phyloP scores from a whole-genome alignment of 2,329 filamentous ascomycete species.

The Pseudogymnoascus sp. region DNA sequence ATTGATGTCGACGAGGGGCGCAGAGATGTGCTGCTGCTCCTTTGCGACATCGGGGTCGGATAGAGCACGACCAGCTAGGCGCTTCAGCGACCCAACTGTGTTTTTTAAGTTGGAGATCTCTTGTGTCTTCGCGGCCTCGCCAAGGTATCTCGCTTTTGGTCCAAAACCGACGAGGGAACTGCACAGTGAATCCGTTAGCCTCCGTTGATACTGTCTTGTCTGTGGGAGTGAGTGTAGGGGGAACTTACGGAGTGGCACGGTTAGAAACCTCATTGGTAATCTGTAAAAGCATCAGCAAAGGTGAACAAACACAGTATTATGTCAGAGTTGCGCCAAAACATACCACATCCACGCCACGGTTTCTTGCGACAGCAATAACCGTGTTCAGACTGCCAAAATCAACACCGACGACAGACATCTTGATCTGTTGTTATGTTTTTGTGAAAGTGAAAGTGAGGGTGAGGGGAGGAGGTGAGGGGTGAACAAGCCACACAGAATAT shows the following conservation, averaged over 20 bases:
- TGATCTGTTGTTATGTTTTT: slow-evolving; percentile 2
- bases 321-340: slow-evolving; percentile 37
- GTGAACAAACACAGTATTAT: slow-evolving; percentile 15
- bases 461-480: slow-evolving; percentile 6
- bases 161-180: slow-evolving; percentile 94
- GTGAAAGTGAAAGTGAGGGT: background rate
- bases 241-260: slow-evolving; percentile 87
- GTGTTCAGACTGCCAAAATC: slow-evolving; percentile 97
- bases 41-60: slow-evolving; percentile 87
- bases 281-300: slow-evolving; percentile 41
- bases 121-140: slow-evolving; percentile 94
- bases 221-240: slow-evolving; percentile 1
- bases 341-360: slow-evolving; percentile 98
- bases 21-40: slow-evolving; percentile 86
- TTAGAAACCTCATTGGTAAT: slow-evolving; percentile 99
- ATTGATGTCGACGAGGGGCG: slow-evolving; percentile 78
- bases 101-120: slow-evolving; percentile 99
- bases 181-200: slow-evolving; percentile 17
- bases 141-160: slow-evolving; percentile 86
- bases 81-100: slow-evolving; percentile 88
- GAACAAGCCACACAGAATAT: slow-evolving; percentile 5
- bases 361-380: slow-evolving; percentile 93
- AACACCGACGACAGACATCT: slow-evolving; percentile 28
- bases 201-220: background rate
- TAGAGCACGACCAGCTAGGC: slow-evolving; percentile 78